Base-by-base conservation (phyloP, 129 eudicot species). In the Pittosporum tobira region DNA sequence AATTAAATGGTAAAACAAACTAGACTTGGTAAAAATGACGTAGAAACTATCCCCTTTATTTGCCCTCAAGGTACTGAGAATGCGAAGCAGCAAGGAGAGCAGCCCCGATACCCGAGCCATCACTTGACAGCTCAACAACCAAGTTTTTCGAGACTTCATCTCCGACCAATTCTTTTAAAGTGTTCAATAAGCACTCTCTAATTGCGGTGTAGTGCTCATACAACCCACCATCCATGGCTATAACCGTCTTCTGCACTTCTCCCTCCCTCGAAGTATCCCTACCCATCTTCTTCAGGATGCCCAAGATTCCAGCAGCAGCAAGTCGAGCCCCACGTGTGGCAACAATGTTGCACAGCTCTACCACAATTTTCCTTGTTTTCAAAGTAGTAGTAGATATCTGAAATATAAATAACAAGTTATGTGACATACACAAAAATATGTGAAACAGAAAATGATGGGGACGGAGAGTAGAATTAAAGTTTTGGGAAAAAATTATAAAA, bases 1-100 rank as follows among this genome's bases (percentile, higher is more conserved):
- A n/a, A n/a, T n/a, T n/a, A n/a, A n/a, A n/a, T n/a, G n/a, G n/a
- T n/a, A n/a, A n/a, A n/a, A n/a, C n/a, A n/a, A n/a, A n/a, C n/a
- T n/a, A n/a, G n/a, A n/a, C n/a, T n/a, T n/a, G n/a, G n/a, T n/a
- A n/a, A n/a, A n/a, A n/a, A n/a, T n/a, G n/a, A n/a, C n/a, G n/a
- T n/a, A n/a, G n/a, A n/a, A n/a, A n/a, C n/a, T n/a, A n/a, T n/a
- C n/a, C n/a, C n/a, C n/a, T n/a, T 31, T 56, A 56, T 3, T 2
- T 42, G 28, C 1, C 69, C 40, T 77, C 80, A 37, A 65, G 62
- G 71, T 86, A 83, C 11, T 19, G 72, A 24, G 96, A 91, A 63
- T 91, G 87, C 42, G 99, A 86, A 48, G 98, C 96, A 13, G 98
- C 98, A 26, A 91, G 81, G 48, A 91, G 96, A 53, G 99, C 94